Conservation (phyloP, 176 grass and related monocot species). For the Zizania latifolia region DNA sequence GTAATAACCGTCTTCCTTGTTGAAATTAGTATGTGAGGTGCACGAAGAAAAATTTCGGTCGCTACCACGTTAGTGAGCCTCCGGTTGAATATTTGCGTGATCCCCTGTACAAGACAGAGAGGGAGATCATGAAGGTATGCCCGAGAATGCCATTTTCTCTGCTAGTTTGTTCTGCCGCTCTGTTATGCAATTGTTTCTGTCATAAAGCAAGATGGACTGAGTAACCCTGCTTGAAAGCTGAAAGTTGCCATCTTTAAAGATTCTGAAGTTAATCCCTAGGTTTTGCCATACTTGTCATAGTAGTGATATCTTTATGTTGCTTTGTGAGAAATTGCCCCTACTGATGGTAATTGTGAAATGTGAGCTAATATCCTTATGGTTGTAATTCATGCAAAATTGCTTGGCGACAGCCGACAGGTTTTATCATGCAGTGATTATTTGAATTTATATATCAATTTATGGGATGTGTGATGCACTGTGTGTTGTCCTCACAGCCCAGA, state of each 20-base stretch:
- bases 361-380: neutral
- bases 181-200: neutral
- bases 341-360: neutral
- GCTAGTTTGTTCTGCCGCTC: neutral
- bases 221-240: neutral
- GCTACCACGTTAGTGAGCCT: conserved; percentile 74
- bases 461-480: neutral
- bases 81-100: conserved; percentile 58
- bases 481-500: neutral
- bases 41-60: conserved; percentile 55
- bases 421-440: neutral
- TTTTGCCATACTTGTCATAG: neutral
- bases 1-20: conserved; percentile 11
- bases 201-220: neutral
- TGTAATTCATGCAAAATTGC: neutral
- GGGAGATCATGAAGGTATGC: conserved; percentile 79
- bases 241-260: neutral
- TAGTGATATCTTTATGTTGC: neutral
- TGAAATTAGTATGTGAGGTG: conserved; percentile 60
- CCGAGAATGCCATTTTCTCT: neutral
- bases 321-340: neutral
- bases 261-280: neutral
- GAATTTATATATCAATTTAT: neutral
- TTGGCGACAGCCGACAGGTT: neutral
- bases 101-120: conserved; percentile 69